Evolutionary conservation across 2,329 filamentous ascomycete genomes (phyloP), one percentile per base, ranked within the genome.

Genomic region (Colletotrichum falcatum): DNA sequence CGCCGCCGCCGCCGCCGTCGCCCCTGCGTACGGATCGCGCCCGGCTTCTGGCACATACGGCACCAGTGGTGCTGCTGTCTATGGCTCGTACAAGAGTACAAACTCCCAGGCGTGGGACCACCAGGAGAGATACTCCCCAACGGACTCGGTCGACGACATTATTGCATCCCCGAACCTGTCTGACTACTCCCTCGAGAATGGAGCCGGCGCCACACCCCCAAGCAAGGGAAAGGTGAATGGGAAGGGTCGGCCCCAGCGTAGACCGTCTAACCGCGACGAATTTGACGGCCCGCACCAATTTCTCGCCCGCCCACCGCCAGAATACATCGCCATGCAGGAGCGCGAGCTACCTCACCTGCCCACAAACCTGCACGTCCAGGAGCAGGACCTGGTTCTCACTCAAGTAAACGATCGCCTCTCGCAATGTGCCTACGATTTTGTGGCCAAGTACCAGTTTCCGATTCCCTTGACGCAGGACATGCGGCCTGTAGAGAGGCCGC

Each of bases 401-500:
- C 89, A 91, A 80, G 93, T 96, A 80, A 96, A 96, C 83, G 93
- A 95, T 81, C 89, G 93, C 72, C 85, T 97, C 55, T 94, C 93
- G 30, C 92, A 92, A 80, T 96, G 93, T 79, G 94, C 93, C 39
- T 97, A 92, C 85, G 93, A 97, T 82, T 97, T 97, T 81, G 91
- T 97, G 76, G 94, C 94, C 76, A 94, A 94, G 81, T 96, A 96
- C 79, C 93, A 95, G 81, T 97, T 97, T 78, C 94, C 94, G 16
- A 94, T 97, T 75, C 94, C 94, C 14, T 82, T 96, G 76, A 93
- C 94, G 67, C 89, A 92, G 79, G 92, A 95, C 79, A 94, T 94
- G 88, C 88, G 93, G 74, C 91, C 91, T 1, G 87, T 95, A 63
- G 90, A 92, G 78, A 84, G 90, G 55, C 90, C 93, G 39, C 90